These are phyloP conservation scores for Amaranthus hypochondriacus DNA, from an alignment of 148 eudicot genomes.

Conservation along the genomic window DNA sequence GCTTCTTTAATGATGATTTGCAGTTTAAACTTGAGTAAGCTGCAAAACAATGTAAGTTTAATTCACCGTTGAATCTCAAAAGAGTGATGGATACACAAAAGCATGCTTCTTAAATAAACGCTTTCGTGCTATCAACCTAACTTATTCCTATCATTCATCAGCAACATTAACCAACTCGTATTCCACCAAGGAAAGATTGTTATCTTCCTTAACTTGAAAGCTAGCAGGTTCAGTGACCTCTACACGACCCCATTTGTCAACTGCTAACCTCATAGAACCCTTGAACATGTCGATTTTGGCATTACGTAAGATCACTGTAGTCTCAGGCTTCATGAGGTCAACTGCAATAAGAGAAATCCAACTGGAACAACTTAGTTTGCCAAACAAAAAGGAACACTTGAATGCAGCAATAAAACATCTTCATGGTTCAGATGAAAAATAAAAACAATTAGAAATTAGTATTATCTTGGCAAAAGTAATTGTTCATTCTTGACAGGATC, in stretches of 20 bases:
- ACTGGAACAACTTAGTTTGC: not conserved
- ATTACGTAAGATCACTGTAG: slow-evolving; percentile 33
- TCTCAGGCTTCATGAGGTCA: slow-evolving; percentile 31
- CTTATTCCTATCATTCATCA: slow-evolving; percentile 21
- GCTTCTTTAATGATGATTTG: slow-evolving; percentile 22
- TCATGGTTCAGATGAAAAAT: too few species aligned
- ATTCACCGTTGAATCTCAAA: slow-evolving; percentile 11
- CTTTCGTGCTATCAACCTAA: slow-evolving; percentile 16
- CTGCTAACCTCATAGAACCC: slow-evolving; percentile 28
- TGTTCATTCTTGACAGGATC: too few species aligned
- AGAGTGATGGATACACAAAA: slow-evolving; percentile 21
- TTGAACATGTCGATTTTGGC: slow-evolving; percentile 33
- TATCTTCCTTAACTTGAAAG: slow-evolving; percentile 34
- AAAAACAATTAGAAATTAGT: too few species aligned
- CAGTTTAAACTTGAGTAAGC: slow-evolving; percentile 10
- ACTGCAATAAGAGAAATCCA: slow-evolving; percentile 12
- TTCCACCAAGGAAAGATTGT: slow-evolving; percentile 34
- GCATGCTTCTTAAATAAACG: slow-evolving; percentile 17
- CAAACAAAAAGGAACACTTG: not conserved
- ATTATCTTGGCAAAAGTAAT: too few species aligned
- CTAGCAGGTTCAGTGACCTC: slow-evolving; percentile 34
- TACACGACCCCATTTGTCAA: slow-evolving; percentile 32
- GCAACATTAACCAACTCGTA: slow-evolving; percentile 37
- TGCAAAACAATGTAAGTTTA: slow-evolving; percentile 12
- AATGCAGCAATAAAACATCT: not conserved